Percentiles rank a stretch among this genome's conserved stretches.
Evolutionary conservation across 1,284 basidiomycete genomes (phyloP).

Genomic region (Kwoniella shivajii): DNA sequence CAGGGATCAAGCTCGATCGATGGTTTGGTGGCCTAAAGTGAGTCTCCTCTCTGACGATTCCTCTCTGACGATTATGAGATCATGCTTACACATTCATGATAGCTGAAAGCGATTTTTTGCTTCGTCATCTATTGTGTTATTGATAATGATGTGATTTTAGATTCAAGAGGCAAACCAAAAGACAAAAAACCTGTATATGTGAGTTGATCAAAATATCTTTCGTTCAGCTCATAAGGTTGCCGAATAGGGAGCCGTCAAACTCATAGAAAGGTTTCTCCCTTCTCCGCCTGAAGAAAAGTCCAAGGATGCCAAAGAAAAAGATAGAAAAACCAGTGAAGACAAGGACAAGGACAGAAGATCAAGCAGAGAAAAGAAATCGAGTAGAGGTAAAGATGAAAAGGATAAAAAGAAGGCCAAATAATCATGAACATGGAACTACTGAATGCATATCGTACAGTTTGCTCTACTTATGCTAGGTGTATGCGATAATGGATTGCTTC

Average conservation of each 20-base stretch:
- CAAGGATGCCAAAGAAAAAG: slow-evolving; percentile 9
- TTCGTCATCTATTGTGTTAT: slow-evolving; percentile 26
- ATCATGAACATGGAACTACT: neutral
- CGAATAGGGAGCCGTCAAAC: slow-evolving; percentile 25
- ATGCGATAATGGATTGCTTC: too few relatives aligned
- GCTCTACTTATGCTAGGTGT: too few relatives aligned
- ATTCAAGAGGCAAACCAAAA: slow-evolving; percentile 15
- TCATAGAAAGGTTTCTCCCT: slow-evolving; percentile 27
- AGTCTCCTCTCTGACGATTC: slow-evolving; percentile 10
- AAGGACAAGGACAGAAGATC: neutral
- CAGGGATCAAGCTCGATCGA: slow-evolving; percentile 21
- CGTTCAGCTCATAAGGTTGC: neutral
- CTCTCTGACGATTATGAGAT: neutral
- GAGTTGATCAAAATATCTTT: neutral
- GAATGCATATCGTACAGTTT: neutral
- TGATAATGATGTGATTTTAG: slow-evolving; percentile 7
- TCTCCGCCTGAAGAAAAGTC: slow-evolving; percentile 5
- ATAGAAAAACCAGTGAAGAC: slow-evolving; percentile 2
- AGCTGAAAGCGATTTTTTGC: slow-evolving; percentile 35
- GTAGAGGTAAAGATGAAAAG: slow-evolving; percentile 1
- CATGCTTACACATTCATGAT: neutral
- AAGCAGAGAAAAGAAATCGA: slow-evolving; percentile 1
- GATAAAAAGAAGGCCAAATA: slow-evolving; percentile 4
- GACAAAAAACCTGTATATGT: slow-evolving; percentile 17
- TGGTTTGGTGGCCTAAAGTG: slow-evolving; percentile 40